Conservation (phyloP, 345 rosid species). For the Passiflora organensis region DNA sequence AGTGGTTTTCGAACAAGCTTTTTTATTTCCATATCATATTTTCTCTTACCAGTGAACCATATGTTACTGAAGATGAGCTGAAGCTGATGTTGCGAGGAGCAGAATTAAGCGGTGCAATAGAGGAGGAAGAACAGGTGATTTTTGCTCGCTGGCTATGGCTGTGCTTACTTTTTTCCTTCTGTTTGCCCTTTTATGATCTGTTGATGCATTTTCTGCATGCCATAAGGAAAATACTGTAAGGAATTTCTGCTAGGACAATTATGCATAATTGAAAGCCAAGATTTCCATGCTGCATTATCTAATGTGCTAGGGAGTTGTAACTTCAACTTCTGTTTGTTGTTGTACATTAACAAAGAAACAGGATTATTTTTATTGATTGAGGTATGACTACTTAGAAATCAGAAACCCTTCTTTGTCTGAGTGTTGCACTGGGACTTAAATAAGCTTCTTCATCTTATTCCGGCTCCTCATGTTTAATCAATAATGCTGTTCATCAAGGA, state of each 20-base stretch:
- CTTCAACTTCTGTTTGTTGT: no score
- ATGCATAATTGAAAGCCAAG: no score
- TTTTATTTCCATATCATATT: slow-evolving; percentile 8
- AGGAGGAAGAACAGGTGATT: slow-evolving; percentile 95
- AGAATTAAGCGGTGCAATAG: slow-evolving; percentile 97
- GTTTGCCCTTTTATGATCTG: background rate
- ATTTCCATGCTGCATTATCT: no score
- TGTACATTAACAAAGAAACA: no score
- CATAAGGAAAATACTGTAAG: no score
- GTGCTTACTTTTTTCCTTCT: background rate
- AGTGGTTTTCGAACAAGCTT: background rate
- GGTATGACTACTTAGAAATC: no score
- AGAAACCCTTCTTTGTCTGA: no score
- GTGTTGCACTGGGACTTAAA: no score
- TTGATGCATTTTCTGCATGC: background rate
- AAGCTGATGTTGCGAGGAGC: slow-evolving; percentile 96
- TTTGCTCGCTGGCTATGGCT: background rate
- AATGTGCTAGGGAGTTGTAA: no score
- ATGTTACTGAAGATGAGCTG: slow-evolving; percentile 94
- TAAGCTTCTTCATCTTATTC: background rate
- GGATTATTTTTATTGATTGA: no score
- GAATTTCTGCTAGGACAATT: no score
- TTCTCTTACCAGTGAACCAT: slow-evolving; percentile 58
- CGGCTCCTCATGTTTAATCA: background rate
- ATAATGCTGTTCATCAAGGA: background rate